phyloP scores from a whole-genome alignment of 164 flowering plant genomes.

The Houttuynia cordata region DNA sequence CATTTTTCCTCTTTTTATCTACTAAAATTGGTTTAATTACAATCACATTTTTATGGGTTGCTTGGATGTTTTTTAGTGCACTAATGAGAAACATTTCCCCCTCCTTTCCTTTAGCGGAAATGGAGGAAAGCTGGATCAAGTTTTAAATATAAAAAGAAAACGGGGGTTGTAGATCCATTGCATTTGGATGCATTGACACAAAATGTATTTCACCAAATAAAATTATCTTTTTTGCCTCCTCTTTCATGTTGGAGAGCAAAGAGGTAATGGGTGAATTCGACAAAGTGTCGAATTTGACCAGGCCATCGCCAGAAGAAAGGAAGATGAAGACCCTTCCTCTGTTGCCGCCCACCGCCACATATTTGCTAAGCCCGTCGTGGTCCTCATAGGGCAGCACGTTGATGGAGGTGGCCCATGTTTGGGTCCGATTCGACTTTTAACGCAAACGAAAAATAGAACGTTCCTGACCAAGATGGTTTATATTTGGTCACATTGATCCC shows the following conservation, averaged over 20 bases:
- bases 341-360: constrained; percentile 79
- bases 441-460: constrained; percentile 77
- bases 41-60: too few relatives aligned
- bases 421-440: constrained; percentile 68
- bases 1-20: too few relatives aligned
- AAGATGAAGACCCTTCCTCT: constrained; percentile 66
- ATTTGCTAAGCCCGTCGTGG: constrained; percentile 73
- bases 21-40: too few relatives aligned
- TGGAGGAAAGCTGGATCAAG: too few relatives aligned
- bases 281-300: constrained; percentile 41
- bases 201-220: too few relatives aligned
- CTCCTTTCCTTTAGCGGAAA: too few relatives aligned
- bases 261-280: constrained; percentile 48
- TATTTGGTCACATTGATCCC: constrained; percentile 56
- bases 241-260: constrained; percentile 64
- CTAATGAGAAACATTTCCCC: too few relatives aligned
- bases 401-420: constrained; percentile 54
- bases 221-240: too few relatives aligned
- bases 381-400: constrained; percentile 71
- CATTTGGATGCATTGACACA: too few relatives aligned
- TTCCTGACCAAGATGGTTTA: constrained; percentile 84
- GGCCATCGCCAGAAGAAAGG: constrained; percentile 63
- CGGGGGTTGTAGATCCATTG: too few relatives aligned
- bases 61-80: too few relatives aligned
- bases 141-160: too few relatives aligned